Conservation (phyloP, 257 asterid species). For the Rauvolfia tetraphylla region DNA sequence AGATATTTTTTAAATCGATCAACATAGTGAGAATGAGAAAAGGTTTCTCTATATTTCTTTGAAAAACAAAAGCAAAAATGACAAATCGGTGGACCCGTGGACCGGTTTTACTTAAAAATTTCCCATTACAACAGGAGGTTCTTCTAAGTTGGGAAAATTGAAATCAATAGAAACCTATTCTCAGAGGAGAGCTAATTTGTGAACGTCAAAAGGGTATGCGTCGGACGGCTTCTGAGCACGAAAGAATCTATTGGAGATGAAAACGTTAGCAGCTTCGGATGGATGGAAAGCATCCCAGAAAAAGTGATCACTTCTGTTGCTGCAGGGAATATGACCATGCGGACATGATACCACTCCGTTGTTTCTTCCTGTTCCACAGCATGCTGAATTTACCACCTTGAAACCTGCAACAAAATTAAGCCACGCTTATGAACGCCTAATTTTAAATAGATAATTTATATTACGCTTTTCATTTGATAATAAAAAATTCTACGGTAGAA, state of each 20-base stretch:
- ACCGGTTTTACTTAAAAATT: too few relatives aligned
- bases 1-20: too few relatives aligned
- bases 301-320: slow-evolving; percentile 41
- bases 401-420: slow-evolving; percentile 43
- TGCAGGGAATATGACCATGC: slow-evolving; percentile 55
- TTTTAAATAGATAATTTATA: too few relatives aligned
- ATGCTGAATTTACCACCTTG: slow-evolving; percentile 62
- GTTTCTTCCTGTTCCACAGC: slow-evolving; percentile 83
- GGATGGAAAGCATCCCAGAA: slow-evolving; percentile 51
- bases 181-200: slow-evolving; percentile 17
- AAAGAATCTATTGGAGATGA: slow-evolving; percentile 22
- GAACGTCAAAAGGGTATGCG: slow-evolving; percentile 31
- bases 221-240: slow-evolving; percentile 23
- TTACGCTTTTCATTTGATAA: too few relatives aligned
- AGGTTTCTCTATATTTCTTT: too few relatives aligned
- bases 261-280: slow-evolving; percentile 30
- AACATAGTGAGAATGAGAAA: too few relatives aligned
- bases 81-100: too few relatives aligned
- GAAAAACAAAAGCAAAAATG: too few relatives aligned
- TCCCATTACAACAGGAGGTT: too few relatives aligned
- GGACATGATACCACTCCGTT: slow-evolving; percentile 76
- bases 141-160: neutral
- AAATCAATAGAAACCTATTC: too few relatives aligned
- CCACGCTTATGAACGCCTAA: too few relatives aligned
- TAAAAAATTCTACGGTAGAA: too few relatives aligned